Evolutionary conservation across 2,329 filamentous ascomycete genomes (phyloP).

Genomic region (Onygenales sp.): DNA sequence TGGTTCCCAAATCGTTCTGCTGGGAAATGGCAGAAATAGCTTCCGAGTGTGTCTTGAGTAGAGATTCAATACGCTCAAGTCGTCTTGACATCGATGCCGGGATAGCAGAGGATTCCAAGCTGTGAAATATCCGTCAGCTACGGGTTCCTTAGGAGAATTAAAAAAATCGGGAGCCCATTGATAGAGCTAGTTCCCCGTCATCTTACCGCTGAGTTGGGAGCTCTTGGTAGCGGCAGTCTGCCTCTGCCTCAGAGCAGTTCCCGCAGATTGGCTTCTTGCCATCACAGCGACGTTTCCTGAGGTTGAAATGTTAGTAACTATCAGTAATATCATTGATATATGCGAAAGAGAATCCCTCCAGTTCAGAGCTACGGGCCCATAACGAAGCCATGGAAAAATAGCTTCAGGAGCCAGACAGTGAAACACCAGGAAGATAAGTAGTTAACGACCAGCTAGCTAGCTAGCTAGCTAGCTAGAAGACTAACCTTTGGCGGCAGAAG

Average conservation of each 20-base stretch:
- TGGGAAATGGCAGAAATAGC: constrained; percentile 1
- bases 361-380: too few species aligned
- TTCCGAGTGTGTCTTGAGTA: constrained; percentile 4
- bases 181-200: too few species aligned
- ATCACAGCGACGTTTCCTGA: constrained; percentile 11
- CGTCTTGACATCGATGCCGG: constrained; percentile 3
- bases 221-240: constrained; percentile 10
- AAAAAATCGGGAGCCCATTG: not conserved
- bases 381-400: too few species aligned
- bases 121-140: not conserved
- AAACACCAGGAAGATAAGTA: too few species aligned
- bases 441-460: too few species aligned
- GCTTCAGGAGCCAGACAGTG: too few species aligned
- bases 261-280: constrained; percentile 9
- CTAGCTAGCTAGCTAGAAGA: too few species aligned
- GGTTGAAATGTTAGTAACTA: not conserved
- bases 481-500: constrained; percentile 9
- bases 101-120: not conserved
- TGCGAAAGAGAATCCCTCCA: not conserved
- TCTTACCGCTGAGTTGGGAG: constrained; percentile 8
- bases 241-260: constrained; percentile 8
- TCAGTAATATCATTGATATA: not conserved
- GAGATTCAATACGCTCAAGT: constrained; percentile 1
- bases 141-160: too few species aligned
- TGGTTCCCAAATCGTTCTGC: not conserved